Evolutionary conservation across 2,329 filamentous ascomycete genomes (phyloP).

Genomic region (Calonectria hongkongensis): DNA sequence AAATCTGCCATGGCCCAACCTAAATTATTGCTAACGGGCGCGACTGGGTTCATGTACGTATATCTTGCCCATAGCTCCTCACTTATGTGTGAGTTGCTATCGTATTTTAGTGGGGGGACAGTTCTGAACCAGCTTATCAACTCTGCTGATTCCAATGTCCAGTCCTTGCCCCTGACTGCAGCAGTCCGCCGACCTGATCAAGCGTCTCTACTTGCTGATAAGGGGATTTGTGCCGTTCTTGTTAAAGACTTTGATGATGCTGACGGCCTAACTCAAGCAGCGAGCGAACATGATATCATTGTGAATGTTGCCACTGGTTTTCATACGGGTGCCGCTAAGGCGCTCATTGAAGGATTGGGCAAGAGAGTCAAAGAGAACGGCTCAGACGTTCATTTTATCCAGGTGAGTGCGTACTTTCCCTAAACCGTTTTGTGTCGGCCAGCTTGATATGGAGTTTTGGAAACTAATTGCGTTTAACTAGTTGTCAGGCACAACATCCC

Average conservation of each 20-base stretch:
- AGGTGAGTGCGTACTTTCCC: background rate
- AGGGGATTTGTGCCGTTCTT: background rate
- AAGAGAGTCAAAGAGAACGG: background rate
- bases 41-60: background rate
- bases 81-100: background rate
- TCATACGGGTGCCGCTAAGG: background rate
- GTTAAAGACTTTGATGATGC: background rate
- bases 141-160: background rate
- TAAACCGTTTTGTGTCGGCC: no score
- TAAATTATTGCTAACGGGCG: background rate
- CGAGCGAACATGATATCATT: conserved; percentile 8
- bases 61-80: background rate
- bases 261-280: background rate
- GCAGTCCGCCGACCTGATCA: background rate
- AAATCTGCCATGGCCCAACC: background rate
- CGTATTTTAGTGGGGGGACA: background rate
- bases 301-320: background rate
- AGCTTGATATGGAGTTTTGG: no score
- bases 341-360: background rate
- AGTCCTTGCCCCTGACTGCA: background rate
- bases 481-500: background rate
- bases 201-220: background rate
- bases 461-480: background rate
- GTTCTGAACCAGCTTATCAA: background rate
- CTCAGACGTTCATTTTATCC: background rate